Base-by-base conservation (phyloP, 495 filamentous ascomycete species). In the Chaetomidium leptoderma region DNA sequence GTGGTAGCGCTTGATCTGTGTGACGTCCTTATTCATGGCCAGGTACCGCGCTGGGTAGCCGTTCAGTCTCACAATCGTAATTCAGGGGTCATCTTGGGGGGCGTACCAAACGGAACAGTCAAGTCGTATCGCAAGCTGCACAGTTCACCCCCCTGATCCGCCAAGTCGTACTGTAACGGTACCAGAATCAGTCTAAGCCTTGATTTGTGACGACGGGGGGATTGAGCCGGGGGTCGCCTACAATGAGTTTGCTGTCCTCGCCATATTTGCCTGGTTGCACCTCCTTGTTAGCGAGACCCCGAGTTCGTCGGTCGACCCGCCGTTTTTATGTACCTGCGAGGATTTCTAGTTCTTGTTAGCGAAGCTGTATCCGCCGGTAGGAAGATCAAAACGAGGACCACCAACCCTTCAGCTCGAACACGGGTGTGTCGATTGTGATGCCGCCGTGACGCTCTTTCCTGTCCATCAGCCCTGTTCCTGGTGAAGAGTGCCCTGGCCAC, bases 211-310 rank as follows among this genome's bases (percentile, higher is more conserved):
- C 65, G 4, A 90, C 86, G 53, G 81, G 79, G 45, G 91, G 83
- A 68, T 89, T 3, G 10, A 10, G 19, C 4, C 0, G 39, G 6
- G 29, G 48, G 19, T 13, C 9, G 60, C 58, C 83, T 73, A 92
- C 92, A 72, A 95, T 95, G 66, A 95, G 86, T 72, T 91, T 92
- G 63, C 81, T 86, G 76, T 95, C 91, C 78, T 95, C 90, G 65
- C 91, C 91, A 74, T 95, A 95, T 77, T 95, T 95, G 37, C 89
- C 91, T 14, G 89, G 89, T 75, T 90, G 35, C 29, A 26, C 26
- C 21, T 35, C 43, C 17, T 14, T 88, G 53, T 60, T 54, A 64
- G 62, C 33, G 16, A 39, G 29, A 29, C 35, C 17, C 33, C 19
- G 91, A 81, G n/a, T n/a, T 67, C 86, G 87, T 50, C 79, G 83